Evolutionary conservation across 352 stramenopile species (phyloP), one percentile per base, ranked within the genome.

Genomic region (Phytopythium delawarense): DNA sequence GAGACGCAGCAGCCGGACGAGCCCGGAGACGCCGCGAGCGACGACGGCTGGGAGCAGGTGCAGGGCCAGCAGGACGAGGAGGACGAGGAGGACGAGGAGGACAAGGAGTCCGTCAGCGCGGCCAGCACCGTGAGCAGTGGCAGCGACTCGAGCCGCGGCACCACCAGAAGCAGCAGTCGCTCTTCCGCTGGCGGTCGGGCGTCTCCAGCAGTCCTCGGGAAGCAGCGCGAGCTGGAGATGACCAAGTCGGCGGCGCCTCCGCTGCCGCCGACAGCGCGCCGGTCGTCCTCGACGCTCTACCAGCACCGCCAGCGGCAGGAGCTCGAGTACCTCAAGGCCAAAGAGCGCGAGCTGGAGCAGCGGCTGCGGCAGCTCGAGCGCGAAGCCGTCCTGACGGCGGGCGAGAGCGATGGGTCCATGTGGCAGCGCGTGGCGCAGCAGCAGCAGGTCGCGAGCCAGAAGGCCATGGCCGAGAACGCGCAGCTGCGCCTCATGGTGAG

Each of bases 351-450:
- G 57, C 63, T 80, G 18, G 72, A 80, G 55, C 50, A 35, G 8
- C 57, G 69, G 30, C 54, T 80, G 51, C 56, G 54, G 0, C 62
- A 35, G n/a, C 44, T 75, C 11, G 67, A 72, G 51, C 39, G 60
- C 13, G 67, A 73, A 12, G 51, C 51, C 11, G 51, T 7, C 15
- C 15, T 7, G 2, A 18, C 39, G 39, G 39, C 48, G 21, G 20
- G 23, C 23, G 32, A 28, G 30, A n/a, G 32, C 23, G 51, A 55
- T 48, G 52, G 56, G 34, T 72, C 67, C 23, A 66, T 75, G 15
- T 81, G 74, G 70, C 67, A 78, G 49, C 67, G 71, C 49, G 57
- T 81, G 32, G 74, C 74, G 25, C 65, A 73, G 52, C 74, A 78
- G 65, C 70, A 78, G 55, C 59, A 63, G 16, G 45, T 78, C 21